phyloP scores from a whole-genome alignment of 139 green algal genomes.

The Tetratostichococcus sp. region DNA sequence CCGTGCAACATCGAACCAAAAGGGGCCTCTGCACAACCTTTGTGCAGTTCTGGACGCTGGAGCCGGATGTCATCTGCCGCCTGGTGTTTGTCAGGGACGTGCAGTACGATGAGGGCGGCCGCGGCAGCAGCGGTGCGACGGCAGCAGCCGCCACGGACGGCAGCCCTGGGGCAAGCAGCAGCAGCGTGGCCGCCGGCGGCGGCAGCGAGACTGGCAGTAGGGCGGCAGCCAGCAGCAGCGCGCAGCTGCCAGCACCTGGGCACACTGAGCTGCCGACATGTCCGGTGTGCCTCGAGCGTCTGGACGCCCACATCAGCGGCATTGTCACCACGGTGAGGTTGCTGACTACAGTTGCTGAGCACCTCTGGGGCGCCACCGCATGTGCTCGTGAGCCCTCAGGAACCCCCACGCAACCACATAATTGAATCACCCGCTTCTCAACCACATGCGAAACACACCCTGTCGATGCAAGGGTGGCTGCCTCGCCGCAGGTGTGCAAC shows the following conservation, averaged over 20 bases:
- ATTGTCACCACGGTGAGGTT: conserved; percentile 82
- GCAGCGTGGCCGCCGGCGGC: no score
- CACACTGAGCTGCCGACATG: conserved; percentile 88
- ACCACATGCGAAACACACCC: no score
- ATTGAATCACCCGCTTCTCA: no score
- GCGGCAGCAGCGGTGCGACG: neutral
- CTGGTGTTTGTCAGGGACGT: conserved; percentile 53
- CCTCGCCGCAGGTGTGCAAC: conserved; percentile 72
- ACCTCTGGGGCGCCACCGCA: no score
- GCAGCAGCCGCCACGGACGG: neutral
- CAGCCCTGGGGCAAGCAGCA: conserved; percentile 1
- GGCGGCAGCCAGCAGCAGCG: neutral
- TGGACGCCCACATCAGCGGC: conserved; percentile 92
- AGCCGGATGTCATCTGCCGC: conserved; percentile 78
- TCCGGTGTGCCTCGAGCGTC: conserved; percentile 93
- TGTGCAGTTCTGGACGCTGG: conserved; percentile 65
- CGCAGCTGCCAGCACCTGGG: conserved; percentile 29
- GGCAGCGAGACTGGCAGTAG: no score
- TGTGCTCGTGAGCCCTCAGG: no score
- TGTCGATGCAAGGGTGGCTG: neutral
- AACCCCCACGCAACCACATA: no score
- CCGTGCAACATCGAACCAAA: no score
- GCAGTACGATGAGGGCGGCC: conserved; percentile 10
- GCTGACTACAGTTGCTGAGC: conserved; percentile 9
- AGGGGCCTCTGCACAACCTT: no score